Base-by-base conservation (phyloP, 2,329 filamentous ascomycete species). In the Nemania abortiva region DNA sequence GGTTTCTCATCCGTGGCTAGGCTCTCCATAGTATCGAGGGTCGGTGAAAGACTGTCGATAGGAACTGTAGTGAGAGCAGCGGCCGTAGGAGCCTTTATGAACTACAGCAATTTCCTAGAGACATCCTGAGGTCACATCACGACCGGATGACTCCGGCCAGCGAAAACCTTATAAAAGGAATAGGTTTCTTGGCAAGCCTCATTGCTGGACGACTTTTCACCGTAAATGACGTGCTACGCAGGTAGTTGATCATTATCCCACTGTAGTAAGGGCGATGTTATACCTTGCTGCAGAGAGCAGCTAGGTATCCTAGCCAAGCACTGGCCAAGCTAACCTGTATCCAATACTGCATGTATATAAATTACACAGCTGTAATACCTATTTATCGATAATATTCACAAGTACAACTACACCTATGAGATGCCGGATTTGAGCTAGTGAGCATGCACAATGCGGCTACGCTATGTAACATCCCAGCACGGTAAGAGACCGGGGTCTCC, bases 1-100 rank as follows among this genome's bases (percentile, higher is more conserved):
- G 70, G 69, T 47, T 72, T 73, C 47, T 73, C 71, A 39, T 75
- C 69, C 42, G 54, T 24, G 20, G 61, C 65, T 49, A 58, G 49
- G 45, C 53, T 66, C 15, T 18, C 64, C 63, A 69, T 67, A 11
- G 24, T 61, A 15, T 69, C 39, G 18, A 50, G n/a, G 10, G 58
- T 15, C 13, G 11, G 53, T 24, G 29, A 58, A 9, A 15, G 47
- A 27, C 31, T 42, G 20, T 24, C 15, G 34, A 18, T 22, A 50
- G 34, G 47, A 57, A 52, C 37, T n/a, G n/a, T 10, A 42, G 50
- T 15, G 31, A 20, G 20, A 45, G 42, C 45, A 45, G 20, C 24
- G 20, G 13, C 49, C 52, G 56, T 52, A 49, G 45, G 45, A 55
- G 55, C 42, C 34, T 37, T 53, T 7, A 20, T 22, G 24, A 58